Base-by-base conservation (phyloP, 208 protist genomes). In the Crithidia mellificae region DNA sequence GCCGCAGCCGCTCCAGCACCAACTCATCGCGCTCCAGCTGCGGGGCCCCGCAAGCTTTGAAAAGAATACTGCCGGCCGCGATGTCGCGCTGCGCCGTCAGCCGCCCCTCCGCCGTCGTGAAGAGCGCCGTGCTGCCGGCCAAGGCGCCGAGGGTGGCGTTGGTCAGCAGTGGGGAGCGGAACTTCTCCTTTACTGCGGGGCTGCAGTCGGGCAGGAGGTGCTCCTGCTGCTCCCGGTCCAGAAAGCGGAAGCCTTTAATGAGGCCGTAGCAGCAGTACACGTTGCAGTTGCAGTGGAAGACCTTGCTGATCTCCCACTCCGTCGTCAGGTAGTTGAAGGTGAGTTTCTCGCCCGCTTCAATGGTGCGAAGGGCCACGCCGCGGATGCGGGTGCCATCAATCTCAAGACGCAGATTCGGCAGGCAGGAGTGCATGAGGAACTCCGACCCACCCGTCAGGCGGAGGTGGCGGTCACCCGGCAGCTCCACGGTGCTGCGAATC, bases 241-340 rank as follows among this genome's bases (percentile, higher is more conserved):
- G 81, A 72, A 87, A 87, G 56, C 75, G 72, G 81, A 95, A 95
- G 39, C 89, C 89, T 51, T 83, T 77, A 63, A 95, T 92, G 58
- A 90, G 52, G 17, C 83, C 83, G 77, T 92, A 95, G 79, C 89
- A 95, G 52, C 69, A 85, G 74, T 85, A 83, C 61, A 80, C 80
- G 72, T 84, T 89, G 65, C 91, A 96, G 19, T 51, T 69, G 74
- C 91, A 96, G 59, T 81, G 70, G 65, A 96, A 96, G 19, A 88
- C 83, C 61, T 90, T 84, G 41, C 74, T 81, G 69, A 96, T 73
- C 63, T 94, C 80, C 85, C 84, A 96, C 74, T 96, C 88, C 27
- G 88, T 94, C 63, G 80, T 90, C 34, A 96, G 77, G 71, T 93
- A 96, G 72, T 96, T 94, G 82, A 75, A 93, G 34, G 88, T 91